Evolutionary conservation across 2,329 filamentous ascomycete species (phyloP).

Genomic region (Xylaria sp.): DNA sequence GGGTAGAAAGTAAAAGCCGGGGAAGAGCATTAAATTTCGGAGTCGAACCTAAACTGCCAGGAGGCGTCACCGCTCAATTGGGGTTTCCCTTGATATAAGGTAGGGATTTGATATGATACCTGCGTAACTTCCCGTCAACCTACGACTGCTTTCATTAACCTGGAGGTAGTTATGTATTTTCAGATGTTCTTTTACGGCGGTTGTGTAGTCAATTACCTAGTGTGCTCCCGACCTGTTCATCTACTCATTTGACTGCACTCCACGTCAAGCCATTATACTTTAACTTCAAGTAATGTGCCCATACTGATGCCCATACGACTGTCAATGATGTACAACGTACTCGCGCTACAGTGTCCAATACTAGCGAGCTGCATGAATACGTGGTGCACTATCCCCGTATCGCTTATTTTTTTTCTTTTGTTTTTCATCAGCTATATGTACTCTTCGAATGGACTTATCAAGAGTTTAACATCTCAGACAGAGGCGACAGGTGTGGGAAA

Average conservation of each 20-base stretch:
- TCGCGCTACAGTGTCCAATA: not conserved
- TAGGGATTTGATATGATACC: not conserved
- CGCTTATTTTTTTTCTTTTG: conserved; percentile 25
- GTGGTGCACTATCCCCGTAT: conserved; percentile 25
- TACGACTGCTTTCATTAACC: no score
- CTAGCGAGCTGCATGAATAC: conserved; percentile 28
- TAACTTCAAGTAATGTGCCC: no score
- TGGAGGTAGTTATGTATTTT: no score
- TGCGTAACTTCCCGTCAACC: no score
- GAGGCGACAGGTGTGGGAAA: no score
- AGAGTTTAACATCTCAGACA: not conserved
- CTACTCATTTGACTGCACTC: no score
- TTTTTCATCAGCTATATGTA: not conserved
- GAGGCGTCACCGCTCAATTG: conserved; percentile 10
- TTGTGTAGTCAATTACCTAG: not conserved
- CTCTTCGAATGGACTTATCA: not conserved
- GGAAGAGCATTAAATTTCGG: not conserved
- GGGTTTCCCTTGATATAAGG: not conserved
- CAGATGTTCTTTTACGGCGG: not conserved
- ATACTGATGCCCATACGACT: conserved; percentile 8
- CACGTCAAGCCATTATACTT: no score
- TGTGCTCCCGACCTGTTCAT: no score
- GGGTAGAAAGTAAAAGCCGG: not conserved
- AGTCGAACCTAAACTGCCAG: conserved; percentile 18
- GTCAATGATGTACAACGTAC: conserved; percentile 5